Percentiles rank a stretch among this genome's conserved stretches.
Conservation (phyloP, 1,284 basidiomycete species). For the Puccinia horiana region DNA sequence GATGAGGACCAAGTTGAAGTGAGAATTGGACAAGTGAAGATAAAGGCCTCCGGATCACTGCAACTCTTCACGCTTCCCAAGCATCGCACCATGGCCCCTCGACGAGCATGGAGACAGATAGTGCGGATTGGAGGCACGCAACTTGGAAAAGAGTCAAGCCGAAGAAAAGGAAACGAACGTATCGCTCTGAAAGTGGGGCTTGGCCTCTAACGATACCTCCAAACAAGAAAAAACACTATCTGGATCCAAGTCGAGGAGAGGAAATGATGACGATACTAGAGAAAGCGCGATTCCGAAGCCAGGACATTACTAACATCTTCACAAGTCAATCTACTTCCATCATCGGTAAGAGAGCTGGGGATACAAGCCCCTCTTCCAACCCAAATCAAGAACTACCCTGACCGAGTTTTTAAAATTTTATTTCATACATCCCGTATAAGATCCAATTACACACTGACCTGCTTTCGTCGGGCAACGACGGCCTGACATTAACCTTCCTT, state of each 20-base stretch:
- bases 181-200: slow-evolving; percentile 21
- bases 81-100: background rate
- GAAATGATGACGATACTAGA: slow-evolving; percentile 1
- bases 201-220: slow-evolving; percentile 9
- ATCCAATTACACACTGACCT: slow-evolving; percentile 12
- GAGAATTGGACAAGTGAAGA: background rate
- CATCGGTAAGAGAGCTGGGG: slow-evolving; percentile 19
- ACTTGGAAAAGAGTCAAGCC: slow-evolving; percentile 32
- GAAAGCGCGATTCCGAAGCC: slow-evolving; percentile 26
- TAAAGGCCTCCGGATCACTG: background rate
- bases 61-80: slow-evolving; percentile 24
- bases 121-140: slow-evolving; percentile 1
- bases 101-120: background rate
- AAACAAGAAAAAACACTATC: background rate
- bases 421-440: slow-evolving; percentile 9
- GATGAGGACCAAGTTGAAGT: slow-evolving; percentile 30
- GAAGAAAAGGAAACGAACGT: background rate
- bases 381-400: background rate
- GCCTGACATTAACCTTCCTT: slow-evolving; percentile 16
- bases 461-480: slow-evolving; percentile 9
- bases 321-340: background rate
- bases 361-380: slow-evolving; percentile 31
- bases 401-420: slow-evolving; percentile 27
- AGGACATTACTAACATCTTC: slow-evolving; percentile 21
- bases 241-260: slow-evolving; percentile 7